A percentile compares a stretch with the other conserved stretches of the same genome.
These are phyloP conservation scores for Eucalyptus erythrocorys DNA, from an alignment of 345 rosid species.

Conservation along the genomic window DNA sequence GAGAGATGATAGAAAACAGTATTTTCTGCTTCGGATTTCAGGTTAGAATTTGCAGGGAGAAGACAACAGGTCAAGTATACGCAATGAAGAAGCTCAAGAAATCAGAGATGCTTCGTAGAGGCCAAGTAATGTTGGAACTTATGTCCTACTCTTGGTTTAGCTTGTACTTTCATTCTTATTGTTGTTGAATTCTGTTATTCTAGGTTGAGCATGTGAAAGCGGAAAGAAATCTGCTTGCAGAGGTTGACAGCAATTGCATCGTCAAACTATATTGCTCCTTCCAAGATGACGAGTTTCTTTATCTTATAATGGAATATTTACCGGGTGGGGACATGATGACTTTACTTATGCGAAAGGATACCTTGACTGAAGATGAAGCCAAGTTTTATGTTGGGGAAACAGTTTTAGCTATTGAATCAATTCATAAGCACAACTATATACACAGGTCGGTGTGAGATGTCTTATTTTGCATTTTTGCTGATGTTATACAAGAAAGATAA, in stretches of 20 bases:
- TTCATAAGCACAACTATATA: constrained; percentile 84
- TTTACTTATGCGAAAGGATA: constrained; percentile 92
- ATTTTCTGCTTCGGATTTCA: constrained; percentile 16
- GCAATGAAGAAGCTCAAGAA: constrained; percentile 61
- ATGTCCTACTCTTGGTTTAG: background rate
- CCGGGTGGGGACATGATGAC: constrained; percentile 99
- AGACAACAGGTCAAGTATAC: constrained; percentile 77
- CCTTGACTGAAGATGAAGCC: constrained; percentile 78
- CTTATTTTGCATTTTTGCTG: background rate
- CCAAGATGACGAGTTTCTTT: constrained; percentile 86
- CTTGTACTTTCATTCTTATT: background rate
- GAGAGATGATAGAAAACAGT: background rate
- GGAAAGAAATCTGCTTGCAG: constrained; percentile 92
- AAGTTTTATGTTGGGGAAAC: constrained; percentile 83
- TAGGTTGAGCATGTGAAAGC: constrained; percentile 97
- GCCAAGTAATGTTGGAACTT: constrained; percentile 45
- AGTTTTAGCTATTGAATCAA: constrained; percentile 85
- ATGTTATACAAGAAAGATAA: background rate
- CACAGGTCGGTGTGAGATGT: constrained; percentile 46
- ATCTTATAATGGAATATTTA: constrained; percentile 90
- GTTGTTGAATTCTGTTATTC: background rate
- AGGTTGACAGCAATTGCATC: constrained; percentile 95
- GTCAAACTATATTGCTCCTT: constrained; percentile 91
- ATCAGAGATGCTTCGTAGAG: constrained; percentile 97
- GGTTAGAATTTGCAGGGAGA: constrained; percentile 93